A percentile compares a stretch with the other conserved stretches of the same genome.
These are phyloP conservation scores for Schizosaccharomyces octosporus DNA, from an alignment of 805 yeast genomes.

Conservation along the genomic window DNA sequence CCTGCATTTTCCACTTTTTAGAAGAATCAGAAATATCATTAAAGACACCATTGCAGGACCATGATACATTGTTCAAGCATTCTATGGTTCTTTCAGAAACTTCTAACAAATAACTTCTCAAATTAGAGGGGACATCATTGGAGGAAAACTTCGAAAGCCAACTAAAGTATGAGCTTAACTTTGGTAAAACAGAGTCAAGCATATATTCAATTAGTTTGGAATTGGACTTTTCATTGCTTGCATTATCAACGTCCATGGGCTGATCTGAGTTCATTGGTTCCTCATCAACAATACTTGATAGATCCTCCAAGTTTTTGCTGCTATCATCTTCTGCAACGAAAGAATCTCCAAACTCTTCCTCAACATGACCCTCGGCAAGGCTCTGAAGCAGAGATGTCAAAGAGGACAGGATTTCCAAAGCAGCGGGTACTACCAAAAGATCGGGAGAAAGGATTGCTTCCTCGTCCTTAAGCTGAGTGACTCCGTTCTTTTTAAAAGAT, in stretches of 20 bases:
- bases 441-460: neutral
- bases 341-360: constrained; percentile 6
- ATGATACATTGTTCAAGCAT: neutral
- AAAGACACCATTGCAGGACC: neutral
- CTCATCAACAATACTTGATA: constrained; percentile 1
- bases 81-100: neutral
- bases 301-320: neutral
- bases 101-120: neutral
- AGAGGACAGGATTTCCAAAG: constrained; percentile 55
- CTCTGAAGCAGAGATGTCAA: constrained; percentile 15
- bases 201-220: neutral
- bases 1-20: neutral
- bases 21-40: neutral
- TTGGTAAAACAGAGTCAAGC: neutral
- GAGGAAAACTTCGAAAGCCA: neutral
- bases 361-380: constrained; percentile 5
- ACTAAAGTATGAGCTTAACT: neutral
- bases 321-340: constrained; percentile 4
- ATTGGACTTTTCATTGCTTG: neutral
- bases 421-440: constrained; percentile 27
- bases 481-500: neutral
- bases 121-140: neutral
- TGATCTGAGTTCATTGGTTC: neutral
- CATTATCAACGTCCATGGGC: neutral
- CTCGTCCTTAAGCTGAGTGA: neutral